phyloP scores from a whole-genome alignment of 2,329 filamentous ascomycete genomes.

The Knufia fluminis region DNA sequence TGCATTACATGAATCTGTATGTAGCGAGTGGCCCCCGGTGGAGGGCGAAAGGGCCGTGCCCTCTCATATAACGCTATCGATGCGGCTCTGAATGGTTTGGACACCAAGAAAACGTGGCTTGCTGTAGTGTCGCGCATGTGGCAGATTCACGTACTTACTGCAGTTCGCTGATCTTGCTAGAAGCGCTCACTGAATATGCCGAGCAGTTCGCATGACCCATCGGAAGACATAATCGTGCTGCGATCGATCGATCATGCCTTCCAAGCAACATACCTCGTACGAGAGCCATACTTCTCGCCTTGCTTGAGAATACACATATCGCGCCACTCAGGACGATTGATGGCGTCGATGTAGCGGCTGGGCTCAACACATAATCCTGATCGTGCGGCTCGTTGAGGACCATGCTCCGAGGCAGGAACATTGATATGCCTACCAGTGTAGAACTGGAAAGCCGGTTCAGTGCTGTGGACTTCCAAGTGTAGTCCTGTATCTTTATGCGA shows the following conservation, averaged over 20 bases:
- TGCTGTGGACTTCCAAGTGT: conserved; percentile 79
- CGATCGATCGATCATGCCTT: not conserved
- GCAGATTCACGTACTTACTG: too few species aligned
- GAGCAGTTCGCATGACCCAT: too few species aligned
- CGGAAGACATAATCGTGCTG: too few species aligned
- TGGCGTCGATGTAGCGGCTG: conserved; percentile 79
- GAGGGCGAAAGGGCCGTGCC: too few species aligned
- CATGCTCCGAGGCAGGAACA: conserved; percentile 53
- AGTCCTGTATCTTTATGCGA: conserved; percentile 65
- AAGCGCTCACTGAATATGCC: too few species aligned
- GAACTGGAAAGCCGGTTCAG: conserved; percentile 94
- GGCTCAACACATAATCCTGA: conserved; percentile 89
- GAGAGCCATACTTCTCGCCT: conserved; percentile 71
- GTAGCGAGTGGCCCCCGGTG: too few species aligned
- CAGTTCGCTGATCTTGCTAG: not conserved
- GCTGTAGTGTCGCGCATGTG: too few species aligned
- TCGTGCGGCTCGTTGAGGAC: conserved; percentile 56
- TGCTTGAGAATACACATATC: conserved; percentile 71
- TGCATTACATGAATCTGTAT: too few species aligned
- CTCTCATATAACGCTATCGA: too few species aligned
- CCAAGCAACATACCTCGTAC: conserved; percentile 80
- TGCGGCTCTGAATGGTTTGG: too few species aligned
- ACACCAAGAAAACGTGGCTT: too few species aligned
- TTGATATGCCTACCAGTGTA: conserved; percentile 84
- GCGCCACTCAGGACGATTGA: conserved; percentile 73